phyloP scores from a whole-genome alignment of 2,329 filamentous ascomycete genomes.

The Scedosporium minutisporum region DNA sequence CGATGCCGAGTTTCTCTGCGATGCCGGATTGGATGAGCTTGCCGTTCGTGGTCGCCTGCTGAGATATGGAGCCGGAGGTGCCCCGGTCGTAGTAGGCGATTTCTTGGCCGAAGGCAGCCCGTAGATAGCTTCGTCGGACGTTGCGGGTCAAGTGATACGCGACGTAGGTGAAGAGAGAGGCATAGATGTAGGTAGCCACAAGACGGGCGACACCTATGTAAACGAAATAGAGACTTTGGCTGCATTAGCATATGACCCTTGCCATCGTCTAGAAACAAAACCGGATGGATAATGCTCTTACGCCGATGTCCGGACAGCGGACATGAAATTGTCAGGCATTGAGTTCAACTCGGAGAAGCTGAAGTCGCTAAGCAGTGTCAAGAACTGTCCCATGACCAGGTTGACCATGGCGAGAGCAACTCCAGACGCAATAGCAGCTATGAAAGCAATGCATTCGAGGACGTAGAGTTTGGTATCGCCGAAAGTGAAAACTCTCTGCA shows the following conservation, averaged over 20 bases:
- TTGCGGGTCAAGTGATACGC: constrained; percentile 26
- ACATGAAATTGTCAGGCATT: constrained; percentile 13
- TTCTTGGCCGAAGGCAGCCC: constrained; percentile 36
- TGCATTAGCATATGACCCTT: neutral
- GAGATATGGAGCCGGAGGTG: constrained; percentile 27
- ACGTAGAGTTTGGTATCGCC: constrained; percentile 13
- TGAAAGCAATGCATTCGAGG: constrained; percentile 14
- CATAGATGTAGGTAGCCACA: constrained; percentile 10
- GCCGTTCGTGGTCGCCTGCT: constrained; percentile 37
- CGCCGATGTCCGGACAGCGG: constrained; percentile 5
- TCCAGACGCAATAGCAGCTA: constrained; percentile 17
- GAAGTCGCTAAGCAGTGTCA: constrained; percentile 15
- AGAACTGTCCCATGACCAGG: constrained; percentile 18
- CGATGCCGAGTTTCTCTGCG: constrained; percentile 33
- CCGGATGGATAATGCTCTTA: neutral
- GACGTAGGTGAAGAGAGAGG: constrained; percentile 24
- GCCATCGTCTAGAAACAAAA: neutral
- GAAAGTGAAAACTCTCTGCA: constrained; percentile 17
- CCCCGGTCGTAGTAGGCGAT: constrained; percentile 44
- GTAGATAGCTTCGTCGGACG: constrained; percentile 27
- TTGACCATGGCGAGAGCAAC: constrained; percentile 19
- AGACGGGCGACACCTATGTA: constrained; percentile 49
- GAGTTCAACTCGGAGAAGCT: constrained; percentile 6
- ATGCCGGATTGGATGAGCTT: constrained; percentile 35
- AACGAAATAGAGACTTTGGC: constrained; percentile 40